Evolutionary conservation across 1,284 basidiomycete species (phyloP).

Genomic region (Wolfiporia cocos): DNA sequence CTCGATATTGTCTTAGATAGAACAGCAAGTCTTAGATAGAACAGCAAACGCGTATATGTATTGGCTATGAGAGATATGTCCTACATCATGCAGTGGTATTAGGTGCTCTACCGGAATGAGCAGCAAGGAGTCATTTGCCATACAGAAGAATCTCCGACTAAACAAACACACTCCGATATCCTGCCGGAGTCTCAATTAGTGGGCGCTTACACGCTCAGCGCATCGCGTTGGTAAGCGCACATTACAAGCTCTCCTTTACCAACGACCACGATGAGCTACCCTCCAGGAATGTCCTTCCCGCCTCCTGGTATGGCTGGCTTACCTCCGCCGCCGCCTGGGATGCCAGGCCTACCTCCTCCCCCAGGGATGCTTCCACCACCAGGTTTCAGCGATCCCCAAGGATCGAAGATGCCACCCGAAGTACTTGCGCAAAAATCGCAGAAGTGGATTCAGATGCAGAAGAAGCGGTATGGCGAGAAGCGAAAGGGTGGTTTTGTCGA

Average conservation of each 20-base stretch:
- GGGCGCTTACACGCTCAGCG: slow-evolving; percentile 1
- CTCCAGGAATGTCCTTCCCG: slow-evolving; percentile 25
- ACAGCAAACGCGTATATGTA: too few relatives aligned
- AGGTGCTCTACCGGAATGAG: too few relatives aligned
- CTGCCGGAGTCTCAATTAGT: too few relatives aligned
- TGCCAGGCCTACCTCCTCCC: slow-evolving; percentile 22
- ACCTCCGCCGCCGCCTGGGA: slow-evolving; percentile 41
- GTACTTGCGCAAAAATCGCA: slow-evolving; percentile 80
- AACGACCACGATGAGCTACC: slow-evolving; percentile 4
- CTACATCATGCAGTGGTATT: too few relatives aligned
- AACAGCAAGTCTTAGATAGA: too few relatives aligned
- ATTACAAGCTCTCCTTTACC: slow-evolving; percentile 1
- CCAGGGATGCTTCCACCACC: slow-evolving; percentile 11
- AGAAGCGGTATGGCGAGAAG: slow-evolving; percentile 86
- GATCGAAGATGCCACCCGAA: slow-evolving; percentile 69
- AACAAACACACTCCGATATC: too few relatives aligned
- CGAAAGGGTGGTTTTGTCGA: slow-evolving; percentile 86
- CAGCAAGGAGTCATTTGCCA: too few relatives aligned
- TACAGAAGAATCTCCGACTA: too few relatives aligned
- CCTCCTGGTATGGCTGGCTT: slow-evolving; percentile 59
- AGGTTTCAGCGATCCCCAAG: slow-evolving; percentile 34
- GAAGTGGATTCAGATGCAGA: slow-evolving; percentile 94
- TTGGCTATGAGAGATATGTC: too few relatives aligned
- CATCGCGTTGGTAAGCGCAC: slow-evolving; percentile 4
- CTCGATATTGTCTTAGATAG: too few relatives aligned